Evolutionary conservation across 345 rosid species (phyloP), one percentile per base, ranked within the genome.

Genomic region (Gossypium ekmanianum): DNA sequence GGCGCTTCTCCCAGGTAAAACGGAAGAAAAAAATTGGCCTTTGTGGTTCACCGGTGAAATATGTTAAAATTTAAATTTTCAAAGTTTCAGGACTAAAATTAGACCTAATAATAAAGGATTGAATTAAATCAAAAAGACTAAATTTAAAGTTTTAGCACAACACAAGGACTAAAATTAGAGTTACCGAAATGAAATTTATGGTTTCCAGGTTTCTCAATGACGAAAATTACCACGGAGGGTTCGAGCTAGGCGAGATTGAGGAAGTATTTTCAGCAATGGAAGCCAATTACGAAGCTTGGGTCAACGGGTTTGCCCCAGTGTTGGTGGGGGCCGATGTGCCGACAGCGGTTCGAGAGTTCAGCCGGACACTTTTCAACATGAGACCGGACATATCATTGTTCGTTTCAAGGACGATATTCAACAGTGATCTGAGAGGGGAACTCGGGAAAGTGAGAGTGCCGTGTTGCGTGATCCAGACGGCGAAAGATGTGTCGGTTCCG

Each of bases 311-410:
- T 26, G 98, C 98, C 1, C 98, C 98, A 1, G 55, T 91, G 0
- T 88, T 95, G 0, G 94, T 91, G 2, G 98, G 98, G 5, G 90
- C 97, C 0, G 98, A 93, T 73, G 97, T 93, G 50, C 97, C 97
- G 0, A 79, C 78, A 2, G 98, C 97, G 48, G 95, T 93, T 22
- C 84, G 91, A 47, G 98, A 93, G 70, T 93, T 91, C 62, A 91
- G 95, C 81, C 83, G 94, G 79, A 93, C 98, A 18, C 76, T 93
- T 29, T 93, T 93, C 82, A 93, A 93, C 59, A 93, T 93, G 98
- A 86, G 98, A 44, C 98, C 98, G 0, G 97, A 93, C 82, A 93
- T 93, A 17, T 74, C 98, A 1, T 74, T 93, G 5, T 88, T 87
- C 70, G 95, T 91, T 0, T 85, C 81, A 0, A 78, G 86, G 51